phyloP scores from a whole-genome alignment of 2,329 filamentous ascomycete genomes.

The Colletotrichum cuscutae region DNA sequence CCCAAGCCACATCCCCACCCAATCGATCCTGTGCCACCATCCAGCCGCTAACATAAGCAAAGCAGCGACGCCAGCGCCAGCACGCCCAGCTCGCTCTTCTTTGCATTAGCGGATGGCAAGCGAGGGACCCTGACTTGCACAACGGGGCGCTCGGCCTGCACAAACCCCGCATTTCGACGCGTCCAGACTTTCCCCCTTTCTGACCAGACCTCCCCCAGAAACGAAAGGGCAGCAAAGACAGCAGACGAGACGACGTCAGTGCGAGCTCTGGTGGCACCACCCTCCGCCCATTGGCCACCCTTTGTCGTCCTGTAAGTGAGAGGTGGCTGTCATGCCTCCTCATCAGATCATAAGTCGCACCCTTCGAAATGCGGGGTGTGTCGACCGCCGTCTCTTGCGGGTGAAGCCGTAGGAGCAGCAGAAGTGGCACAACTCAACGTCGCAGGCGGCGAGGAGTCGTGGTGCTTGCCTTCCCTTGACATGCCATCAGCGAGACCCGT shows the following conservation, averaged over 20 bases:
- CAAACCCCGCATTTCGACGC: conserved; percentile 28
- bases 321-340: conserved; percentile 14
- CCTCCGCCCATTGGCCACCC: conserved; percentile 5
- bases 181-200: conserved; percentile 22
- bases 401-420: not conserved
- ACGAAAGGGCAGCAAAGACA: conserved; percentile 6
- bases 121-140: conserved; percentile 22
- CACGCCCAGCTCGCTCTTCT: not conserved
- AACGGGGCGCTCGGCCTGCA: conserved; percentile 8
- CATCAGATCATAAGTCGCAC: conserved; percentile 22
- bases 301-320: not conserved
- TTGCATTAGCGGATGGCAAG: conserved; percentile 9
- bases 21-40: conserved; percentile 1
- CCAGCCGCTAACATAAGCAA: not conserved
- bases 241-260: conserved; percentile 30
- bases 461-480: not conserved
- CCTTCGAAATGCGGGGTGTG: conserved; percentile 27
- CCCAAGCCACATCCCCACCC: not conserved
- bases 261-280: conserved; percentile 16
- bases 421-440: conserved; percentile 5
- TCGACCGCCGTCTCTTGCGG: conserved; percentile 1
- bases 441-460: conserved; percentile 7
- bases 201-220: not conserved
- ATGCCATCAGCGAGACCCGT: not conserved
- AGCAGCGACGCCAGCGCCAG: not conserved